Conservation (phyloP, 108 stramenopile genomes). For the Stephanodiscus minutulus region DNA sequence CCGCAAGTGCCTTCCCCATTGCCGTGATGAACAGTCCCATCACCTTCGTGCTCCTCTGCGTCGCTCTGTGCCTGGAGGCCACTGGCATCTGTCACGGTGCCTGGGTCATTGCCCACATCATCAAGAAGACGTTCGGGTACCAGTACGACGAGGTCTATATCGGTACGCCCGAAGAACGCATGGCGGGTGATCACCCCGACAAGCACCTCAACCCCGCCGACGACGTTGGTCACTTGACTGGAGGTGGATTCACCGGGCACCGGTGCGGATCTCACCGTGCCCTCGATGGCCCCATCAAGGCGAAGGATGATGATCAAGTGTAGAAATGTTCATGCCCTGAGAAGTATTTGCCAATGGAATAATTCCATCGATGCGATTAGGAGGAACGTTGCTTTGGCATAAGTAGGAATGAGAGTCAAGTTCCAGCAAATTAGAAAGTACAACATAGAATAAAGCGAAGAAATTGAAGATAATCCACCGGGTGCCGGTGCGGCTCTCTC, state of each 20-base stretch:
- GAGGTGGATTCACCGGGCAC: constrained; percentile 41
- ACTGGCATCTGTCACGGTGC: constrained; percentile 66
- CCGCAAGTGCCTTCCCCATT: constrained; percentile 73
- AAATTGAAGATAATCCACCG: too few relatives aligned
- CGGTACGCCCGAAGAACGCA: constrained; percentile 73
- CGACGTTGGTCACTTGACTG: constrained; percentile 25
- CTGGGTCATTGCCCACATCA: constrained; percentile 66
- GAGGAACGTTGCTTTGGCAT: too few relatives aligned
- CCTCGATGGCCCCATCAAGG: constrained; percentile 31
- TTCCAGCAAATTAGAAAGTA: too few relatives aligned
- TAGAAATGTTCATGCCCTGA: too few relatives aligned
- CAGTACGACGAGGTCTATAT: constrained; percentile 75
- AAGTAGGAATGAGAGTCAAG: too few relatives aligned
- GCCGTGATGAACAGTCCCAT: constrained; percentile 71
- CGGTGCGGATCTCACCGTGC: constrained; percentile 36
- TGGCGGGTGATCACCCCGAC: constrained; percentile 43
- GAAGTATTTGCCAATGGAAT: too few relatives aligned
- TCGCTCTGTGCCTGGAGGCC: constrained; percentile 59
- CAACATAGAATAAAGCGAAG: too few relatives aligned
- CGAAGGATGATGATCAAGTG: too few relatives aligned
- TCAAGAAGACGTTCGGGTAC: constrained; percentile 47
- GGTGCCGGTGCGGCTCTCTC: too few relatives aligned
- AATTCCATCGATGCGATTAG: too few relatives aligned
- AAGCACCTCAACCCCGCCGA: constrained; percentile 15
- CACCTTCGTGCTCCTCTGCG: constrained; percentile 53